These are phyloP conservation scores for Knufia fluminis DNA, from an alignment of 2,329 filamentous ascomycete genomes.

Conservation along the genomic window DNA sequence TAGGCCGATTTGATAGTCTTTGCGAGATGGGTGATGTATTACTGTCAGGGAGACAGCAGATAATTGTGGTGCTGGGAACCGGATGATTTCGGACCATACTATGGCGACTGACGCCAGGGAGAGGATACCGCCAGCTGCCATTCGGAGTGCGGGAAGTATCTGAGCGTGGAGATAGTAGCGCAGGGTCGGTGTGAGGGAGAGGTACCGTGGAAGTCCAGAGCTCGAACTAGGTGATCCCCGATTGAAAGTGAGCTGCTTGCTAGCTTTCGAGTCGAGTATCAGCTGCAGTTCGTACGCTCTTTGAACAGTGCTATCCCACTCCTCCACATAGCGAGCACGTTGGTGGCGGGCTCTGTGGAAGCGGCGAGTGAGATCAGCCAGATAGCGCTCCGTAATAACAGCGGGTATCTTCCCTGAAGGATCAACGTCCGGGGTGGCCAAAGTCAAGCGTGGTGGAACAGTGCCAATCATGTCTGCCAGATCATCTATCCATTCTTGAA, in stretches of 20 bases:
- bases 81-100: conserved; percentile 89
- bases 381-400: conserved; percentile 84
- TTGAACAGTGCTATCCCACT: conserved; percentile 73
- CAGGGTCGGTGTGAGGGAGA: conserved; percentile 67
- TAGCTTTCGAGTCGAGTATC: conserved; percentile 73
- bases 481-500: conserved; percentile 94
- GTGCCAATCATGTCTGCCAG: conserved; percentile 60
- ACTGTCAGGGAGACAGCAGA: conserved; percentile 58
- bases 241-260: conserved; percentile 70
- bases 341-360: conserved; percentile 75
- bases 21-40: conserved; percentile 58
- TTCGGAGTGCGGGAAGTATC: conserved; percentile 58
- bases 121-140: conserved; percentile 58
- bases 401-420: conserved; percentile 52
- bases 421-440: conserved; percentile 30
- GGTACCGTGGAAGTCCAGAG: conserved; percentile 31
- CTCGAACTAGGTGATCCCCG: conserved; percentile 46
- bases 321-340: conserved; percentile 69
- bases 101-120: conserved; percentile 70
- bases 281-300: conserved; percentile 67
- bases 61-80: conserved; percentile 65
- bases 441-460: conserved; percentile 54
- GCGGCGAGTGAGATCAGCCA: conserved; percentile 79
- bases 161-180: conserved; percentile 71
- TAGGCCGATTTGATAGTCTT: conserved; percentile 69